Evolutionary conservation across 2,329 filamentous ascomycete species (phyloP).

Genomic region (Calonectria pauciramosa): DNA sequence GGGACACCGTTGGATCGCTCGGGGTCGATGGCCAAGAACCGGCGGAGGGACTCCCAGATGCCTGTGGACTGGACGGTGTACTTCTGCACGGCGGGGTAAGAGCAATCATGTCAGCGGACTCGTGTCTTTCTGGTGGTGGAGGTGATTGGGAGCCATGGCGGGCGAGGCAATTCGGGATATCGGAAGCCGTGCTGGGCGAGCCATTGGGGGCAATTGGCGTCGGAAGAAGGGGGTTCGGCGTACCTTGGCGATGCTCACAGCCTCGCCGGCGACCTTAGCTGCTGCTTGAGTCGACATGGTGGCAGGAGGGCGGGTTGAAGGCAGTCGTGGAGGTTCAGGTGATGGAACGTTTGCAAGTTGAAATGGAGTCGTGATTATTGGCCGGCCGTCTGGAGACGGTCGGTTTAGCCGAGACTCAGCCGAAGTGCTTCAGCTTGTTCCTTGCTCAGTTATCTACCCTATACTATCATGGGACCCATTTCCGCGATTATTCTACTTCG

Average conservation of each 20-base stretch:
- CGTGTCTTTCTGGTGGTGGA: not conserved
- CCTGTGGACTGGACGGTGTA: slow-evolving; percentile 93
- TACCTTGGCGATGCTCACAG: slow-evolving; percentile 73
- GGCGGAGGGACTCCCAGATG: slow-evolving; percentile 88
- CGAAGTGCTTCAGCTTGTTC: slow-evolving; percentile 15
- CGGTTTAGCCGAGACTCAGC: slow-evolving; percentile 46
- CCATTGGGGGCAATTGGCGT: slow-evolving; percentile 40
- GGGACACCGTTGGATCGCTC: slow-evolving; percentile 93
- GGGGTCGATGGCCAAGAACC: slow-evolving; percentile 83
- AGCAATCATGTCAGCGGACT: slow-evolving; percentile 38
- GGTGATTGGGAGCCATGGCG: not conserved
- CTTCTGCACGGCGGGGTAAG: slow-evolving; percentile 73
- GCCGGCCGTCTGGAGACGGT: slow-evolving; percentile 26
- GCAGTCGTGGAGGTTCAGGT: slow-evolving; percentile 44
- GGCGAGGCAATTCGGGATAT: slow-evolving; percentile 35
- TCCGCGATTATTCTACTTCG: not conserved
- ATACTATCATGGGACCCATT: not conserved
- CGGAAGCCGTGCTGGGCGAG: slow-evolving; percentile 15
- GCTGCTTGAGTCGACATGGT: slow-evolving; percentile 74
- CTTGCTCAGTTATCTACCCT: slow-evolving; percentile 32
- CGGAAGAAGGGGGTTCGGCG: slow-evolving; percentile 32
- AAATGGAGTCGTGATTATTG: slow-evolving; percentile 47
- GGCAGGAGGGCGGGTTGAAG: slow-evolving; percentile 44
- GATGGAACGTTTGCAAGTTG: slow-evolving; percentile 46
- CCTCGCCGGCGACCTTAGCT: slow-evolving; percentile 67